A percentile compares a stretch with the other conserved stretches of the same genome.
These are phyloP conservation scores for Lactarius evosmus DNA, from an alignment of 768 basidiomycete genomes.

Conservation along the genomic window DNA sequence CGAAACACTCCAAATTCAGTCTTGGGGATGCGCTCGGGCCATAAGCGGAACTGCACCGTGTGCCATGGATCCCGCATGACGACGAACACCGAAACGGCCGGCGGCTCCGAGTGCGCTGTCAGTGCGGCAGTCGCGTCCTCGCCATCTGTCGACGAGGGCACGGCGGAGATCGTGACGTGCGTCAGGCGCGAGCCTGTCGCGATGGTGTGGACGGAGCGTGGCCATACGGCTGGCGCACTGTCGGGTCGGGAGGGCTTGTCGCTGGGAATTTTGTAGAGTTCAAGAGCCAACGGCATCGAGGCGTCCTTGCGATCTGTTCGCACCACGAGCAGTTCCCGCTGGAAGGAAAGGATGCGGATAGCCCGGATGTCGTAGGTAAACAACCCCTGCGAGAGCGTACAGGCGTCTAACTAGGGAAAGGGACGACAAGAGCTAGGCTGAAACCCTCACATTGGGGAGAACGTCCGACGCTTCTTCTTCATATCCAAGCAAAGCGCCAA, in stretches of 20 bases:
- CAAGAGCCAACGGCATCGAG: conserved; percentile 17
- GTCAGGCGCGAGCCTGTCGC: conserved; percentile 7
- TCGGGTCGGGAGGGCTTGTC: background rate
- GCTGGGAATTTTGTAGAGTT: conserved; percentile 23
- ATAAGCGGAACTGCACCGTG: conserved; percentile 24
- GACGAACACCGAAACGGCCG: conserved; percentile 21
- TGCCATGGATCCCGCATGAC: conserved; percentile 24
- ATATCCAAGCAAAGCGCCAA: conserved; percentile 23
- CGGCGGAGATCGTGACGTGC: conserved; percentile 20
- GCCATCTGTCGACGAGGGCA: conserved; percentile 17
- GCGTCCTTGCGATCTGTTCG: conserved; percentile 19
- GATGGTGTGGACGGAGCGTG: conserved; percentile 25
- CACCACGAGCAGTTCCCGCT: conserved; percentile 27
- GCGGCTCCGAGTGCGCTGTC: conserved; percentile 22
- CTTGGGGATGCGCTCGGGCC: conserved; percentile 26
- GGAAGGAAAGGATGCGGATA: conserved; percentile 23
- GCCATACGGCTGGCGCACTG: conserved; percentile 1
- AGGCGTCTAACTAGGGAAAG: conserved; percentile 12
- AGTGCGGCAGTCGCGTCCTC: conserved; percentile 18
- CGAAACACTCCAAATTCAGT: conserved; percentile 15
- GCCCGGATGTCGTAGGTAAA: conserved; percentile 26
- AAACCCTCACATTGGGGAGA: conserved; percentile 24
- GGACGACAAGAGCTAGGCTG: conserved; percentile 2
- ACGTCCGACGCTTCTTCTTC: conserved; percentile 19
- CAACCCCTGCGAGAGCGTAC: conserved; percentile 19